These are phyloP conservation scores for Suillus subluteus DNA, from an alignment of 768 basidiomycete genomes.

Conservation along the genomic window DNA sequence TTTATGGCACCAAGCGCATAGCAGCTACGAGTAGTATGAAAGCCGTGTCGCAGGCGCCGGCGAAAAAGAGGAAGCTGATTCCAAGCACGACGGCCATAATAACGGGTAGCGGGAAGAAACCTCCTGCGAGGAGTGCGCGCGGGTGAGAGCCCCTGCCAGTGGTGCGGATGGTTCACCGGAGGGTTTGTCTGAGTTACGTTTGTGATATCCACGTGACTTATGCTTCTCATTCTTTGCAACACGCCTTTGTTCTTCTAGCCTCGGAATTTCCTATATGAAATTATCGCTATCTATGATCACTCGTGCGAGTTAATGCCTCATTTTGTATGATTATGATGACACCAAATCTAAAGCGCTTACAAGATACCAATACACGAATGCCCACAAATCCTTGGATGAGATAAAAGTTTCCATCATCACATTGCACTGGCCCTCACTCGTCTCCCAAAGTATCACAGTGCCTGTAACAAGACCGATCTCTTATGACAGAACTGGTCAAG, in stretches of 20 bases:
- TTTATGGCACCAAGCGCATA: conserved; percentile 35
- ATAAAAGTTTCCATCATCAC: neutral
- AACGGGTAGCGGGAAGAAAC: neutral
- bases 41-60: conserved; percentile 13
- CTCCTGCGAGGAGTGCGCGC: neutral
- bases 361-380: neutral
- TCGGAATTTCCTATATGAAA: neutral
- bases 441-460: neutral
- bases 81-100: neutral
- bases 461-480: neutral
- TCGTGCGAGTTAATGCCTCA: neutral
- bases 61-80: conserved; percentile 28
- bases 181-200: neutral
- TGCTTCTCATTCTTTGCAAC: neutral
- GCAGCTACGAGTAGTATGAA: conserved; percentile 13
- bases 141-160: neutral
- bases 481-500: neutral
- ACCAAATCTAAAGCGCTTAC: neutral
- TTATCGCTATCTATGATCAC: neutral
- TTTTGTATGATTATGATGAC: neutral
- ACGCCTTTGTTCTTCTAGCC: neutral
- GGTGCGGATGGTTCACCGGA: neutral
- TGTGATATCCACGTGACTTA: neutral
- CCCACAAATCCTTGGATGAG: neutral
- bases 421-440: neutral